A percentile compares a stretch with the other conserved stretches of the same genome.
Evolutionary conservation across 2,329 filamentous ascomycete species (phyloP).

Genomic region (Trichoderma sp.): DNA sequence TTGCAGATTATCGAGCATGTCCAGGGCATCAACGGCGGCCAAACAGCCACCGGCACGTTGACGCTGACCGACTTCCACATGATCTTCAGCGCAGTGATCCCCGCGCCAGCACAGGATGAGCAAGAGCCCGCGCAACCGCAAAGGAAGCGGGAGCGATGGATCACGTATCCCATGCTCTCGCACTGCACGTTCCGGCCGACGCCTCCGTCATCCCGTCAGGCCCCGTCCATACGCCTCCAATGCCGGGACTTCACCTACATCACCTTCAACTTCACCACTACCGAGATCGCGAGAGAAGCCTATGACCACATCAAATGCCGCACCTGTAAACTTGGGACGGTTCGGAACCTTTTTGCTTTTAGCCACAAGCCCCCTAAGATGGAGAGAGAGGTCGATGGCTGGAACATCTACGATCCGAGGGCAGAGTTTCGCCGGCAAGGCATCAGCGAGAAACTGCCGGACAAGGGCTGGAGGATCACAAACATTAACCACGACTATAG

Average conservation of each 20-base stretch:
- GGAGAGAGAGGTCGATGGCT: constrained; percentile 76
- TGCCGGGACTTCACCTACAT: constrained; percentile 94
- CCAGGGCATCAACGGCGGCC: constrained; percentile 61
- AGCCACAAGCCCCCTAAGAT: constrained; percentile 73
- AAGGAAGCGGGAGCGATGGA: constrained; percentile 72
- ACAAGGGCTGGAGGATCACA: constrained; percentile 85
- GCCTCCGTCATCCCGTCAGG: constrained; percentile 66
- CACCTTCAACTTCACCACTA: constrained; percentile 81
- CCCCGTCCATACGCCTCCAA: constrained; percentile 81
- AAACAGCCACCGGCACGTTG: constrained; percentile 57
- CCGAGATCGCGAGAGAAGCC: constrained; percentile 74
- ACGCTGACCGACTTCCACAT: constrained; percentile 66
- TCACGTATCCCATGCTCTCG: constrained; percentile 89
- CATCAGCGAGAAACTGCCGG: constrained; percentile 75
- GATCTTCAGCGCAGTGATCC: constrained; percentile 51
- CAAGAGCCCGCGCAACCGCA: constrained; percentile 33
- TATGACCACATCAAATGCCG: constrained; percentile 83
- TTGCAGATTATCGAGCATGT: constrained; percentile 57
- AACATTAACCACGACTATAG: constrained; percentile 85
- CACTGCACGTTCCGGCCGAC: constrained; percentile 77
- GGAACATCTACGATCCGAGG: constrained; percentile 81
- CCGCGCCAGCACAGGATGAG: constrained; percentile 32
- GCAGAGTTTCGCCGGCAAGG: constrained; percentile 87
- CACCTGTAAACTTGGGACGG: constrained; percentile 77
- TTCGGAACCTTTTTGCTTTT: constrained; percentile 92